Evolutionary conservation across 2,329 filamentous ascomycete genomes (phyloP).

Genomic region (Didymosphaeria variabile): DNA sequence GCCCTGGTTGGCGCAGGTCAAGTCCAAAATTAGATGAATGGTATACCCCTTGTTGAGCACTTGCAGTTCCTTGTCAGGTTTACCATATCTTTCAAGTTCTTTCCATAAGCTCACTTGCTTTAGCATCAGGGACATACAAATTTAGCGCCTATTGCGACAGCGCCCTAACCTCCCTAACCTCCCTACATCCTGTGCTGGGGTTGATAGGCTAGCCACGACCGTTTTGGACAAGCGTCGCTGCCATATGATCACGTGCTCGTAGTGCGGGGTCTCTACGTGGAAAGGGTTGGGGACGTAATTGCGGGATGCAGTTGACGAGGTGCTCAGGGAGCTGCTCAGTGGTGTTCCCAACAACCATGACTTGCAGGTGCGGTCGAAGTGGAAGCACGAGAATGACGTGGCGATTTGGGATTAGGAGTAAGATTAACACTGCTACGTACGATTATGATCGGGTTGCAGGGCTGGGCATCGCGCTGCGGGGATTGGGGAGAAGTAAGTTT

Average conservation of each 20-base stretch:
- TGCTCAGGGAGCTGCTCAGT: constrained; percentile 46
- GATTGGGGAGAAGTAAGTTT: constrained; percentile 50
- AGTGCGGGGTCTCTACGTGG: neutral
- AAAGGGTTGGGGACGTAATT: constrained; percentile 3
- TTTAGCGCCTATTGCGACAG: constrained; percentile 9
- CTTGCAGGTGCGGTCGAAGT: constrained; percentile 59
- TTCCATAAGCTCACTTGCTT: constrained; percentile 5
- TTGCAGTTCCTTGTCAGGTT: neutral
- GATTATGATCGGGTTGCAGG: constrained; percentile 67
- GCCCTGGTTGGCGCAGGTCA: constrained; percentile 9
- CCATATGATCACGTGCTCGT: constrained; percentile 2
- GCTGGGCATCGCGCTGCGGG: constrained; percentile 65
- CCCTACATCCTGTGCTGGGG: neutral
- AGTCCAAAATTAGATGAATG: constrained; percentile 13
- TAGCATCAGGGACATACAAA: neutral
- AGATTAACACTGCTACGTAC: constrained; percentile 68
- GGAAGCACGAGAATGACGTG: constrained; percentile 56
- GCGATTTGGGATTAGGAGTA: constrained; percentile 71
- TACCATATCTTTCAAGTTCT: neutral
- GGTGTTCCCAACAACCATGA: constrained; percentile 58
- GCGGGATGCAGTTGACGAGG: constrained; percentile 19
- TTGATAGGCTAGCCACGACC: neutral
- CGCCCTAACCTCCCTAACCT: too few relatives aligned
- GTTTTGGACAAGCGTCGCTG: neutral
- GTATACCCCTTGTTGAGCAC: constrained; percentile 16